Evolutionary conservation across 768 basidiomycete genomes (phyloP).

Genomic region (Tylopilus sp.): DNA sequence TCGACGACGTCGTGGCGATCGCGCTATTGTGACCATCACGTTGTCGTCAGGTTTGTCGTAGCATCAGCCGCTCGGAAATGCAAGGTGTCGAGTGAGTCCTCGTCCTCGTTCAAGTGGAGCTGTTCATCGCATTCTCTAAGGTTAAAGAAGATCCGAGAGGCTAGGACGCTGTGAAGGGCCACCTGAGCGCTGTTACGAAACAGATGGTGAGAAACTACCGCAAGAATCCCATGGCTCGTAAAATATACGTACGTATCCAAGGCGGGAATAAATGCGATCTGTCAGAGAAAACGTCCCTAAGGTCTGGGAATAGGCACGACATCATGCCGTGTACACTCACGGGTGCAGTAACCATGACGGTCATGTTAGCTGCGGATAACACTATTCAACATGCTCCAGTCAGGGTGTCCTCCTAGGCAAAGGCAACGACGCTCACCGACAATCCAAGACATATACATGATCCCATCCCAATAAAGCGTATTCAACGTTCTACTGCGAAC

Average conservation of each 20-base stretch:
- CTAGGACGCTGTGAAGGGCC: constrained; percentile 24
- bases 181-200: constrained; percentile 22
- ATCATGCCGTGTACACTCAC: constrained; percentile 6
- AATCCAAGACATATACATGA: constrained; percentile 23
- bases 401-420: neutral
- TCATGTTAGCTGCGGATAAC: constrained; percentile 14
- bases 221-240: neutral
- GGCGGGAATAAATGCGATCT: constrained; percentile 14
- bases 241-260: constrained; percentile 22
- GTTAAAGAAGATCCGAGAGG: constrained; percentile 30
- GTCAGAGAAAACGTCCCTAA: neutral
- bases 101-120: neutral
- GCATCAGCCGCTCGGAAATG: neutral
- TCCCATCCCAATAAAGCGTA: constrained; percentile 27
- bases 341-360: constrained; percentile 16
- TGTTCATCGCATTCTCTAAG: constrained; percentile 19
- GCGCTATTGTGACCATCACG: too few species aligned
- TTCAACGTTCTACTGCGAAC: constrained; percentile 13
- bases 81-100: constrained; percentile 7
- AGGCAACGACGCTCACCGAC: constrained; percentile 9
- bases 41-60: neutral
- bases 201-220: constrained; percentile 3
- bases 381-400: constrained; percentile 7
- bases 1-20: too few species aligned
- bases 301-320: neutral